Percentiles rank a stretch among this genome's conserved stretches.
Evolutionary conservation across 768 basidiomycete species (phyloP).

Genomic region (Lactarius indigo): DNA sequence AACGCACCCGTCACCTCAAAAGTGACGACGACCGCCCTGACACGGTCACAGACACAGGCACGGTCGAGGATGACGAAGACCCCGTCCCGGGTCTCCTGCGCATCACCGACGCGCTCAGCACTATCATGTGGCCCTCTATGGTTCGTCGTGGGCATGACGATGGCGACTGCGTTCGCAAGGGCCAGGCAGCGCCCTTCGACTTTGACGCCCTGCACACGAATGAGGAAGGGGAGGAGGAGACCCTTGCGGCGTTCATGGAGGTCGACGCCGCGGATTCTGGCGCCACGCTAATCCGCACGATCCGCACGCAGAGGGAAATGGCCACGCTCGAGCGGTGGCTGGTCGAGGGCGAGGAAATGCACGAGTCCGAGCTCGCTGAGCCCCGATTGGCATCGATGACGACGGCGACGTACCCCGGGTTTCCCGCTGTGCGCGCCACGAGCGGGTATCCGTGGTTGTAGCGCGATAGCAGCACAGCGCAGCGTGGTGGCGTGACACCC

Average conservation of each 20-base stretch:
- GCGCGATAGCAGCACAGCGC: constrained; percentile 7
- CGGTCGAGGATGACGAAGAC: constrained; percentile 5
- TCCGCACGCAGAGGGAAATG: constrained; percentile 47
- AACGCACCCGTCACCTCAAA: constrained; percentile 26
- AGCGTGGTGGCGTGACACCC: constrained; percentile 8
- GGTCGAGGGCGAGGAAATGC: constrained; percentile 43
- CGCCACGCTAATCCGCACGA: constrained; percentile 14
- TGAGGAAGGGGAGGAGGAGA: constrained; percentile 38
- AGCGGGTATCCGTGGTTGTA: constrained; percentile 25
- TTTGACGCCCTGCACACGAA: constrained; percentile 20
- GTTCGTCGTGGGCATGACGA: constrained; percentile 36
- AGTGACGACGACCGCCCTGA: background rate
- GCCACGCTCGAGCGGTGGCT: constrained; percentile 61
- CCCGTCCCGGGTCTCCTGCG: constrained; percentile 50
- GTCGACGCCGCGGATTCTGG: constrained; percentile 28
- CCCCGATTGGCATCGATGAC: background rate
- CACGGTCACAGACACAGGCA: background rate
- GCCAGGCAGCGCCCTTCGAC: constrained; percentile 30
- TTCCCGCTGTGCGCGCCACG: background rate
- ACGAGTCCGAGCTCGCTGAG: constrained; percentile 25
- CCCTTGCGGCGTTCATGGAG: constrained; percentile 33
- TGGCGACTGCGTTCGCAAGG: constrained; percentile 28
- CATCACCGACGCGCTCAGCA: constrained; percentile 74
- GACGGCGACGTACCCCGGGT: constrained; percentile 8
- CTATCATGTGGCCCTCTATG: constrained; percentile 89